Evolutionary conservation across 768 basidiomycete genomes (phyloP).

Genomic region (Hemileccinum rubropunctum): DNA sequence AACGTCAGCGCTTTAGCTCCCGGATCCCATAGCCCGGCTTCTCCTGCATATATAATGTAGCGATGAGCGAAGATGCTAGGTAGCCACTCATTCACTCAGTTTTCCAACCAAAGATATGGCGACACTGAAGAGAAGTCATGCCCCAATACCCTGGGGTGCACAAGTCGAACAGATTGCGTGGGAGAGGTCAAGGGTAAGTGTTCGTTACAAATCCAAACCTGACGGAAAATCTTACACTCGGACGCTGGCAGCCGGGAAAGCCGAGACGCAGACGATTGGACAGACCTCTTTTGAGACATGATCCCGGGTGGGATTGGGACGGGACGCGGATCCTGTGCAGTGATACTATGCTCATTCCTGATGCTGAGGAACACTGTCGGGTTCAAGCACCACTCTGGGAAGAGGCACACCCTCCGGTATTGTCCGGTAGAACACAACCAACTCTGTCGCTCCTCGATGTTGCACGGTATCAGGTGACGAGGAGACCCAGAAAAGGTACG

Average conservation of each 20-base stretch:
- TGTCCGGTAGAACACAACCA: not conserved
- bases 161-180: constrained; percentile 5
- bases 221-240: not conserved
- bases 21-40: no score
- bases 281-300: constrained; percentile 12
- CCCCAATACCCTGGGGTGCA: constrained; percentile 7
- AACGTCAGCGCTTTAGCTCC: no score
- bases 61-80: not conserved
- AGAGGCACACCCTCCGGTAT: not conserved
- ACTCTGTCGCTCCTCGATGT: constrained; percentile 5
- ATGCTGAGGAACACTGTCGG: constrained; percentile 1
- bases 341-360: not conserved
- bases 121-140: constrained; percentile 16
- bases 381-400: not conserved
- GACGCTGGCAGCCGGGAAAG: constrained; percentile 7
- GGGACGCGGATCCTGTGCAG: constrained; percentile 10
- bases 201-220: not conserved
- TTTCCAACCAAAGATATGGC: constrained; percentile 10
- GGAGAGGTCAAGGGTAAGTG: constrained; percentile 14
- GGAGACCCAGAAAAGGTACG: constrained; percentile 16
- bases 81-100: not conserved
- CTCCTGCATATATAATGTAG: constrained; percentile 13
- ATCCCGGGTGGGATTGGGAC: constrained; percentile 27
- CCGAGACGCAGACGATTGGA: constrained; percentile 11
- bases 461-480: not conserved